phyloP scores from a whole-genome alignment of 768 basidiomycete genomes.

The Lentinula boryana region DNA sequence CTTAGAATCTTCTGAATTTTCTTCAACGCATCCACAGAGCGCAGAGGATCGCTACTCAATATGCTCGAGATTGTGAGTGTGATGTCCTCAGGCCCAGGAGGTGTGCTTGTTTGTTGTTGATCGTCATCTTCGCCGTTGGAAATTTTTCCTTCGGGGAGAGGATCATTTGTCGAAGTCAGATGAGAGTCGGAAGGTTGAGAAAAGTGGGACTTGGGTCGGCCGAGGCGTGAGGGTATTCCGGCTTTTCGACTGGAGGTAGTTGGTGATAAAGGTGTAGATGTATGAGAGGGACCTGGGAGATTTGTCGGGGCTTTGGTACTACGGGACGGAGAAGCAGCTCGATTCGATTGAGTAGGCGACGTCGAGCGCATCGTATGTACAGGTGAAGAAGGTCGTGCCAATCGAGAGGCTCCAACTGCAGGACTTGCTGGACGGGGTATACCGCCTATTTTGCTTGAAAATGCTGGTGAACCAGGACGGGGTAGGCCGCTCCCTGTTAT shows the following conservation, averaged over 20 bases:
- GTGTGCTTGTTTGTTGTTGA: neutral
- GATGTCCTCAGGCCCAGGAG: conserved; percentile 46
- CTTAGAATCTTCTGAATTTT: conserved; percentile 84
- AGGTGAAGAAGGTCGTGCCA: conserved; percentile 39
- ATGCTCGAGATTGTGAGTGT: conserved; percentile 84
- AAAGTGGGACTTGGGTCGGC: conserved; percentile 52
- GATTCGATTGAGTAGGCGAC: conserved; percentile 31
- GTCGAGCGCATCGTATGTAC: conserved; percentile 22
- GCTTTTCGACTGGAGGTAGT: conserved; percentile 49
- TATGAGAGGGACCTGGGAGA: conserved; percentile 21
- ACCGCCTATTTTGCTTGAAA: conserved; percentile 32
- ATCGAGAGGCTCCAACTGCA: conserved; percentile 30
- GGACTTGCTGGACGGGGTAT: conserved; percentile 47
- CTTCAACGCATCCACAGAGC: conserved; percentile 92
- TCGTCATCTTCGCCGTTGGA: neutral
- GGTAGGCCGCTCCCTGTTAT: conserved; percentile 33
- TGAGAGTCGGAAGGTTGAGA: conserved; percentile 15
- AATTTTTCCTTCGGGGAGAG: neutral
- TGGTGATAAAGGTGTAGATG: conserved; percentile 34
- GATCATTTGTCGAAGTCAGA: conserved; percentile 10
- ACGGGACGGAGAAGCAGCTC: conserved; percentile 44
- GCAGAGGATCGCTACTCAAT: conserved; percentile 76
- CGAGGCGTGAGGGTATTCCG: conserved; percentile 70
- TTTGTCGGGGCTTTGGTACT: conserved; percentile 38
- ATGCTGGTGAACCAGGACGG: conserved; percentile 47